Base-by-base conservation (phyloP, 805 yeast species). In the Candida montana region DNA sequence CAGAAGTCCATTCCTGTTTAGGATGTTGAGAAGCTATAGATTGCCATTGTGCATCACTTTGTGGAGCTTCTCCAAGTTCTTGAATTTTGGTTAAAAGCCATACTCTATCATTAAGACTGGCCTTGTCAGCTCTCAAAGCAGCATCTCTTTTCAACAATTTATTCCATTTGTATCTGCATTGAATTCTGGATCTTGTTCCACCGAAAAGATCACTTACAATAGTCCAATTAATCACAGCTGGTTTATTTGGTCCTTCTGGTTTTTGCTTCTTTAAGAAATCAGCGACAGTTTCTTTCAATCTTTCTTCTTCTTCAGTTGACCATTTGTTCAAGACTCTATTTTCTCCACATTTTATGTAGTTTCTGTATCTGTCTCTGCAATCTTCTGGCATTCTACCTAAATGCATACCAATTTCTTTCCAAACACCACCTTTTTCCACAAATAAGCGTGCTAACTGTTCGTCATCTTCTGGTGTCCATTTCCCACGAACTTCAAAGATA, bases 381-480 rank as follows among this genome's bases (percentile, higher is more conserved):
- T 91, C 98, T 57, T 91, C 98, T 0, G 98, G 97, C 98, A 91
- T 91, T 54, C 98, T 71, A 12, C 85, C 87, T 77, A 91, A 69
- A 7, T 69, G 67, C 40, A 73, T 73, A 7, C 97, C 97, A 46
- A 91, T 85, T 31, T 71, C 69, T 51, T 87, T 87, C 98, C 98
- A 91, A 56, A 84, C 88, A 15, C 93, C 88, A 44, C 81, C 87
- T 51, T 77, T 75, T 20, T 79, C 77, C 9, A 72, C 61, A 10
- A 86, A 85, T 39, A 86, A 64, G 40, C 71, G 72, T 2, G 78
- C 77, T 40, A 91, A 68, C 36, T 72, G 71, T 30, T 65, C 73
- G 61, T 91, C 97, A 47, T 90, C 96, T 46, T 78, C 87, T 8
- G 76, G 68, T 1, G 84, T 81, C 98, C 98, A 91, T 56, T 81